Evolutionary conservation across 2,329 filamentous ascomycete genomes (phyloP), one percentile per base, ranked within the genome.

Genomic region (Fusarium chuoi): DNA sequence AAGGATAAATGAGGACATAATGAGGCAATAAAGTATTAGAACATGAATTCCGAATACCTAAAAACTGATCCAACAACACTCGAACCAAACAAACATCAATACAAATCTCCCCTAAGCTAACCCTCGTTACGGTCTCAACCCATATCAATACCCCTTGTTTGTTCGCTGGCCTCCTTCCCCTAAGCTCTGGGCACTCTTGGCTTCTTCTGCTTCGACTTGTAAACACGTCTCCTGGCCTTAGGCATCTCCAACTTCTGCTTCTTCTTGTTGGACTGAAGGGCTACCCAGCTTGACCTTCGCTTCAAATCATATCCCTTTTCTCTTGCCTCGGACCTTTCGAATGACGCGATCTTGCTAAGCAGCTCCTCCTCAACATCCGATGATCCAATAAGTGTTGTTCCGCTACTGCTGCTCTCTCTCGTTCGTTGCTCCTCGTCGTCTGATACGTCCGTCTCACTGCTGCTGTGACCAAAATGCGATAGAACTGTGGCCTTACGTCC

Each of bases 241-340:
- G 39, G n/a, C n/a, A 20, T 11, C n/a, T 52, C 30, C 17, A 35
- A 26, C n/a, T 20, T 42, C 26, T n/a, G 3, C 28, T 45, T 75
- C 17, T n/a, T 56, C 59, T 55, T 65, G 18, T 60, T 76, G 8
- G 41, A 20, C 5, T 46, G 18, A 35, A 26, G 17, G 28, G 35
- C 18, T 20, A 24, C n/a, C 64, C 49, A 70, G 14, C 45, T 64
- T 36, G 45, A 51, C 41, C 67, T 75, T 41, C 73, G 55, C 61
- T 77, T 75, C 59, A 73, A 54, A 44, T 24, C n/a, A n/a, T 42
- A 54, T 36, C 14, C 28, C 24, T 42, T 46, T 24, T 15, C 24
- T n/a, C n/a, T 46, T 26, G 33, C n/a, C 28, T 59, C 44, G 13
- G 12, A 46, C 22, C 15, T 48, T 20, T 36, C 46, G n/a, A 54